Evolutionary conservation across 129 eudicot species (phyloP), one percentile per base, ranked within the genome.

Genomic region (Helichrysum umbraculigerum): DNA sequence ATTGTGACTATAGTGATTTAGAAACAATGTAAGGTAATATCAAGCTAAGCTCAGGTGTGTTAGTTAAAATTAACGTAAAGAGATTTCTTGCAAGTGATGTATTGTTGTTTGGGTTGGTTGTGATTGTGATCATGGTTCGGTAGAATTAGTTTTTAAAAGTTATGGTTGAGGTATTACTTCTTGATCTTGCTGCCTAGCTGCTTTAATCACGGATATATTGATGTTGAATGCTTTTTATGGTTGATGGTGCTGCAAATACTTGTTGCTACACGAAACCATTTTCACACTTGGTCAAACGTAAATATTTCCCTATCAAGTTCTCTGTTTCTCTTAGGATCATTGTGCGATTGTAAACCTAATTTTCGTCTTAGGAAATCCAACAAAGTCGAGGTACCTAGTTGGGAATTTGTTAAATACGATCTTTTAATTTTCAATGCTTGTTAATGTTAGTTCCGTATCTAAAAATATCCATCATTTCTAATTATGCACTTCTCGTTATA

Each of bases 111-210:
- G 35, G 33, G 52, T 37, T 29, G 81, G 42, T 28, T 78, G 63
- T 70, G 71, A 59, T 41, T 29, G 42, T 2, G 60, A 25, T 56
- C 41, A 57, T n/a, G 62, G 59, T 29, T 28, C 50, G 69, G 15
- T 56, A 39, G 74, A 68, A 57, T 56, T 29, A 4, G 0, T 22
- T 22, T 76, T 56, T 42, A 66, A 8, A 66, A 47, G n/a, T 14
- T 16, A 33, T 67, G 59, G 8, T n/a, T 7, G 57, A 35, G 25
- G 41, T 15, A 50, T 4, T 22, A 52, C 29, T 52, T 67, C 39
- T 28, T 57, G 75, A 68, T 77, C 68, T 37, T 77, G 41, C 74
- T 57, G 57, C 54, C 22, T 63, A 9, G 34, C 54, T 14, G 54
- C 54, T 47, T 47, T 17, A 47, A 14, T 47, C 14, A 14, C 6